Evolutionary conservation across 1,284 basidiomycete genomes (phyloP).

Genomic region (Coriolopsis trogii): DNA sequence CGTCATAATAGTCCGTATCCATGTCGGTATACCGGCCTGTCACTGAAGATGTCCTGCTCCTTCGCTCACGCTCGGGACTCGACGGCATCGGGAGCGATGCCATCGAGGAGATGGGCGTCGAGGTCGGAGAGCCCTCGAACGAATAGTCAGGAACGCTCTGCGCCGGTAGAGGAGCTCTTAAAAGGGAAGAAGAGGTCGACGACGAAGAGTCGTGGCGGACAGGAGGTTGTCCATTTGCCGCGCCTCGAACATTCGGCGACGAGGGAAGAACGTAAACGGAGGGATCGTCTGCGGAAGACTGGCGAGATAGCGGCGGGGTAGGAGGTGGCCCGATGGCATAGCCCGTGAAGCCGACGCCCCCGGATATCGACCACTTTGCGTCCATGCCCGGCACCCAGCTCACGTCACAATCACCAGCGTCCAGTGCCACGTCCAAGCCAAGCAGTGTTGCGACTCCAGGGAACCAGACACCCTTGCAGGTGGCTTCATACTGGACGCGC

Average conservation of each 20-base stretch:
- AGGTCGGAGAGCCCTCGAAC: conserved; percentile 55
- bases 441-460: conserved; percentile 79
- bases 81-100: conserved; percentile 50
- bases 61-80: conserved; percentile 36
- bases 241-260: conserved; percentile 46
- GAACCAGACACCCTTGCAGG: conserved; percentile 76
- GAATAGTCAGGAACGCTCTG: conserved; percentile 69
- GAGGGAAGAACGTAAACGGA: conserved; percentile 37
- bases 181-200: conserved; percentile 59
- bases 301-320: conserved; percentile 18
- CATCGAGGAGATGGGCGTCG: conserved; percentile 59
- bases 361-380: conserved; percentile 60
- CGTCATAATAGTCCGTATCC: conserved; percentile 28
- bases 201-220: conserved; percentile 44
- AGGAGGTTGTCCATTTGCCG: conserved; percentile 27
- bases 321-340: conserved; percentile 51
- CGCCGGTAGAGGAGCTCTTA: conserved; percentile 70
- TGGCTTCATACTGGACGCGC: conserved; percentile 69
- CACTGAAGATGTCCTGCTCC: conserved; percentile 35
- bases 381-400: conserved; percentile 59
- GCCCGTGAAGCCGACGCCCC: conserved; percentile 69
- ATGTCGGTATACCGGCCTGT: conserved; percentile 26
- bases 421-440: conserved; percentile 74
- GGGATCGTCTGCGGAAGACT: conserved; percentile 26
- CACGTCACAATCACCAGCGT: conserved; percentile 67